Conservation (phyloP, 768 basidiomycete genomes). For the Candolleomyces efflorescens region DNA sequence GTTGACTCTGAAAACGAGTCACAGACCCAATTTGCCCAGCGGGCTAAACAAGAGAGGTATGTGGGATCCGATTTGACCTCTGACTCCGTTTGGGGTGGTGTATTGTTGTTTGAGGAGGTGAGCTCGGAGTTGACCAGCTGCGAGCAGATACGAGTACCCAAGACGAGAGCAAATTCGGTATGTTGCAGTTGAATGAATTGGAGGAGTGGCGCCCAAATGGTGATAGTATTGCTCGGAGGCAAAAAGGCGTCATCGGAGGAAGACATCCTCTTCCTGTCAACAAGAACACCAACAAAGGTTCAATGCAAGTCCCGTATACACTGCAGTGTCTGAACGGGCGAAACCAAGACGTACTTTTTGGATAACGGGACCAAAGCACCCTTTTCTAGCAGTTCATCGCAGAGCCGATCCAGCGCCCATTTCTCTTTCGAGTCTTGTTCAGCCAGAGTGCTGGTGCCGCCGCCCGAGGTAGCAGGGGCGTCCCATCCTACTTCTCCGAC, state of each 20-base stretch:
- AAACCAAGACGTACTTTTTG: conserved; percentile 56
- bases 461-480: conserved; percentile 18
- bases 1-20: conserved; percentile 27
- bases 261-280: conserved; percentile 51
- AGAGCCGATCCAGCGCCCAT: conserved; percentile 67
- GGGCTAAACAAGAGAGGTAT: conserved; percentile 57
- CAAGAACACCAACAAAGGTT: conserved; percentile 26
- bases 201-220: conserved; percentile 66
- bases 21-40: conserved; percentile 66
- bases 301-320: too few species aligned
- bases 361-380: conserved; percentile 81
- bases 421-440: conserved; percentile 52
- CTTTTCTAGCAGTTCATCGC: conserved; percentile 59
- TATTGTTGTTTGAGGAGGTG: not conserved
- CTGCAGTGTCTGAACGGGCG: too few species aligned
- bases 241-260: conserved; percentile 37
- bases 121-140: not conserved
- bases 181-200: conserved; percentile 54
- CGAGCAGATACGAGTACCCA: conserved; percentile 10
- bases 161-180: conserved; percentile 43
- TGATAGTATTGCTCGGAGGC: conserved; percentile 49
- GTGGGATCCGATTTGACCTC: conserved; percentile 32
- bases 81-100: conserved; percentile 8
- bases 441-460: conserved; percentile 17
- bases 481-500: conserved; percentile 50